Conservation (phyloP, 192 early-diverging fungal species). For the Coemansia sp. region DNA sequence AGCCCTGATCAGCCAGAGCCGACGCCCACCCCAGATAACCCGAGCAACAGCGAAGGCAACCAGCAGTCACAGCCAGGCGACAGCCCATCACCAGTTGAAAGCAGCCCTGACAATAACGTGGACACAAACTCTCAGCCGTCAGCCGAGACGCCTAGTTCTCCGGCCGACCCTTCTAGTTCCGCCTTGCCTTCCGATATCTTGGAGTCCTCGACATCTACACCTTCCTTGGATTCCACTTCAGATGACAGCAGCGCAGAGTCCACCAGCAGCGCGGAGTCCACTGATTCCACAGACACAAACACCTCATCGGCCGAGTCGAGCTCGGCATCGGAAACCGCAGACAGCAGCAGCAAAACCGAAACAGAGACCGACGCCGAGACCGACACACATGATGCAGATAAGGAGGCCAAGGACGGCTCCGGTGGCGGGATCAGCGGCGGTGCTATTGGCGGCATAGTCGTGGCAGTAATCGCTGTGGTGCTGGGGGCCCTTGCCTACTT, state of each 20-base stretch:
- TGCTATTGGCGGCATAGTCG: constrained; percentile 28
- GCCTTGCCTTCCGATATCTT: neutral
- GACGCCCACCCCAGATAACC: neutral
- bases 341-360: neutral
- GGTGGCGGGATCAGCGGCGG: constrained; percentile 22
- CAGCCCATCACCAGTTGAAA: neutral
- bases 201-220: neutral
- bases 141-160: neutral
- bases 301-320: neutral
- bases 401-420: constrained; percentile 2
- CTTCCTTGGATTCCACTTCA: neutral
- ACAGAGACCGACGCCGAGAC: neutral
- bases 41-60: too few relatives aligned
- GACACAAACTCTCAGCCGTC: neutral
- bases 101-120: neutral
- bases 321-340: neutral
- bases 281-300: constrained; percentile 5
- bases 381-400: neutral
- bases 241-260: constrained; percentile 7
- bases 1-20: neutral
- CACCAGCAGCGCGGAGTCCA: constrained; percentile 8
- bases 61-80: neutral
- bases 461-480: constrained; percentile 3
- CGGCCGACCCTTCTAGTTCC: neutral
- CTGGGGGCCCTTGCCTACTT: constrained; percentile 10